Percentiles rank a stretch among this genome's conserved stretches.
phyloP scores from a whole-genome alignment of 2,329 filamentous ascomycete species.

The Talaromyces sp. region DNA sequence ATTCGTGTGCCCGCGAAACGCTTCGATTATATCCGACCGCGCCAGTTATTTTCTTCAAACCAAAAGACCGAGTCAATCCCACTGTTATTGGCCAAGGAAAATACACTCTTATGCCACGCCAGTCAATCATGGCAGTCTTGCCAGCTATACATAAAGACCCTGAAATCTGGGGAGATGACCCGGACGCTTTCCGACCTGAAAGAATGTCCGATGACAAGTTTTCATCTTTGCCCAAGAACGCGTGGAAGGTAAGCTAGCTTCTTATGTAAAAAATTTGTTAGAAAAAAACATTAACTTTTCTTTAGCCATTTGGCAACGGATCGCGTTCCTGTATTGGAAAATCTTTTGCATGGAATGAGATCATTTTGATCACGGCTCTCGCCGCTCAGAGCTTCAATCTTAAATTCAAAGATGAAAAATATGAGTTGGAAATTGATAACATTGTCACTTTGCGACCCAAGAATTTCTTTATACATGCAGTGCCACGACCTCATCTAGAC shows the following conservation, averaged over 20 bases:
- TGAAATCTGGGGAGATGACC: neutral
- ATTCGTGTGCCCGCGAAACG: neutral
- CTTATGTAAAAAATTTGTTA: no score
- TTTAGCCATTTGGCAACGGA: no score
- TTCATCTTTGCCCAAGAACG: no score
- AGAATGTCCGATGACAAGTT: no score
- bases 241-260: no score
- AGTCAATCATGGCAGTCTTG: neutral
- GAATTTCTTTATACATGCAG: neutral
- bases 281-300: no score
- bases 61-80: neutral
- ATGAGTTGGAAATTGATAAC: neutral
- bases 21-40: neutral
- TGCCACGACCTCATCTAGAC: no score
- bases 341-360: no score
- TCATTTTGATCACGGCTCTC: neutral
- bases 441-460: neutral
- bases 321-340: no score
- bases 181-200: neutral
- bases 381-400: neutral
- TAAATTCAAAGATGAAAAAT: neutral
- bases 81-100: no score
- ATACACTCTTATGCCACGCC: neutral
- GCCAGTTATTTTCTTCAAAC: neutral
- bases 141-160: neutral